Evolutionary conservation across 2,329 filamentous ascomycete genomes (phyloP).

Genomic region (Fusarium protoensiforme): DNA sequence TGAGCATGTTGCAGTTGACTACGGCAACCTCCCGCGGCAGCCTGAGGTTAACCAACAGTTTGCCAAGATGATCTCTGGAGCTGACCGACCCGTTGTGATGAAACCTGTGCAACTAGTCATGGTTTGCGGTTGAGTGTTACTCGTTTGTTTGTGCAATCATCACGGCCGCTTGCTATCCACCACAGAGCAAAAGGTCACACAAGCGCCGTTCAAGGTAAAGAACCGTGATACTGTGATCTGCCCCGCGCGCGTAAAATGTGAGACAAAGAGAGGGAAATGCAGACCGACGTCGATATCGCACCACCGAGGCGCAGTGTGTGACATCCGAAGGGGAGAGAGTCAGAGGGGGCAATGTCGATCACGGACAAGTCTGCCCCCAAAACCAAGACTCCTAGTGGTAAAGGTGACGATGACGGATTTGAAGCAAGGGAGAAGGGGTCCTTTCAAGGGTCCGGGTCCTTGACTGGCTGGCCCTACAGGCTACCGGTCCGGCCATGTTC

Average conservation of each 20-base stretch:
- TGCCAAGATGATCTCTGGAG: background rate
- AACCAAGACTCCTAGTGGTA: background rate
- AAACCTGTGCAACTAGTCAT: conserved; percentile 12
- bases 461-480: conserved; percentile 17
- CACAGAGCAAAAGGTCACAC: background rate
- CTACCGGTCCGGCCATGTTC: conserved; percentile 12
- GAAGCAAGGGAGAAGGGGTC: conserved; percentile 7
- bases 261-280: background rate
- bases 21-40: conserved; percentile 20
- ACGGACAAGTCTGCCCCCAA: conserved; percentile 5
- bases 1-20: conserved; percentile 9
- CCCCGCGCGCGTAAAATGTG: background rate
- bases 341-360: conserved; percentile 35
- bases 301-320: conserved; percentile 20
- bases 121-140: background rate
- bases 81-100: background rate
- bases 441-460: conserved; percentile 26
- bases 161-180: background rate
- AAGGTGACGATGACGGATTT: conserved; percentile 25
- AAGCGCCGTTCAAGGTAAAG: conserved; percentile 15
- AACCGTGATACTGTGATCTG: conserved; percentile 7
- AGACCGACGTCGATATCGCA: conserved; percentile 26
- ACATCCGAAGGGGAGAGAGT: conserved; percentile 6
- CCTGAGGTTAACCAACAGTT: conserved; percentile 4
- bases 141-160: conserved; percentile 3